Conservation (phyloP, 2,329 filamentous ascomycete genomes). For the Fusarium armeniacum region DNA sequence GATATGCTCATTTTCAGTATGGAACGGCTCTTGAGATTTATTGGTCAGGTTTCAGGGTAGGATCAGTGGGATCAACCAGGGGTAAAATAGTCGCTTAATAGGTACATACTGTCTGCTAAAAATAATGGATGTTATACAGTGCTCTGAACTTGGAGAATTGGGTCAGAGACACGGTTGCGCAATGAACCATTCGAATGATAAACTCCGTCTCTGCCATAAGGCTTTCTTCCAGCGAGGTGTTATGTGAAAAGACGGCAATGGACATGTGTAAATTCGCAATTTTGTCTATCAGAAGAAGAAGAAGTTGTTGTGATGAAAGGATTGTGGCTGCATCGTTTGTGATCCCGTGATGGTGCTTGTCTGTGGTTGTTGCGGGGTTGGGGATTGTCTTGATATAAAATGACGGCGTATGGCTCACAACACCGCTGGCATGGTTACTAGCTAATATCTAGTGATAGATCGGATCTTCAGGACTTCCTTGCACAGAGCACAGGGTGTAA, state of each 20-base stretch:
- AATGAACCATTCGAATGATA: neutral
- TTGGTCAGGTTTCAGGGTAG: neutral
- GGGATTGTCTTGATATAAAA: slow-evolving; percentile 5
- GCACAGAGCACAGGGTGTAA: neutral
- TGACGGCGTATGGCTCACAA: slow-evolving; percentile 9
- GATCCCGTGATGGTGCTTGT: slow-evolving; percentile 45
- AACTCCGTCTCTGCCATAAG: neutral
- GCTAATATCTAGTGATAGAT: slow-evolving; percentile 2
- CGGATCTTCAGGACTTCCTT: slow-evolving; percentile 7
- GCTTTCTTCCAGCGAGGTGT: neutral
- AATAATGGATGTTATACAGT: neutral
- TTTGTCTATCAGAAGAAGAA: slow-evolving; percentile 1
- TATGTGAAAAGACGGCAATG: neutral
- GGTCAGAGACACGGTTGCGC: neutral
- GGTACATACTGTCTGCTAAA: neutral
- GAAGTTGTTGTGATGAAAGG: neutral
- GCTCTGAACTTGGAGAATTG: neutral
- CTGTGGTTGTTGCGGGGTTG: slow-evolving; percentile 44
- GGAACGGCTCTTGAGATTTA: neutral
- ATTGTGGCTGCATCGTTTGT: slow-evolving; percentile 16
- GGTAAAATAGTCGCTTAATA: neutral
- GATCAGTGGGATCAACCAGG: neutral
- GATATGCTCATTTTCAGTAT: slow-evolving; percentile 1
- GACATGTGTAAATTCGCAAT: neutral
- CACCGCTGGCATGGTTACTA: slow-evolving; percentile 5